Conservation (phyloP, 208 protist species). For the Histomonas meleagridis region DNA sequence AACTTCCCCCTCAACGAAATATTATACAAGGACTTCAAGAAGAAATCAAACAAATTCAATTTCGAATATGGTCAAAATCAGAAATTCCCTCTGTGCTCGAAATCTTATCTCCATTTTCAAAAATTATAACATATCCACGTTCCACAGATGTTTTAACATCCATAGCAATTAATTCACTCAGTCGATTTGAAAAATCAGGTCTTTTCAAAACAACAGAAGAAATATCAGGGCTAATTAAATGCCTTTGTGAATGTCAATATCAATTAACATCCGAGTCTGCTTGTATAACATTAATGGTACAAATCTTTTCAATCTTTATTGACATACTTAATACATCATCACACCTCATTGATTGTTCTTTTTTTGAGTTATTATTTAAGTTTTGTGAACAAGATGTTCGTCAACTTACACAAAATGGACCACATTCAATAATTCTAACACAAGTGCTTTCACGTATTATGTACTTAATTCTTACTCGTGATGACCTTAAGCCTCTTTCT, state of each 20-base stretch:
- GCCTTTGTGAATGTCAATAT: constrained; percentile 10
- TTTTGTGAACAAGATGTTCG: constrained; percentile 20
- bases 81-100: not conserved
- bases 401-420: not conserved
- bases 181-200: not conserved
- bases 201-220: not conserved
- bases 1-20: not conserved
- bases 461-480: not conserved
- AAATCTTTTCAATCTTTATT: not conserved
- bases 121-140: not conserved
- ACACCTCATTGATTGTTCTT: not conserved
- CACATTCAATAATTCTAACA: not conserved
- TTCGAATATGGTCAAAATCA: not conserved
- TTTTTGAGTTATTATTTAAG: not conserved
- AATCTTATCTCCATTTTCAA: constrained; percentile 10
- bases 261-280: constrained; percentile 13
- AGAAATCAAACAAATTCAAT: not conserved
- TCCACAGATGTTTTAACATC: constrained; percentile 18
- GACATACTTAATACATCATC: not conserved
- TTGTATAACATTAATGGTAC: not conserved
- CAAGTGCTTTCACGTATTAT: not conserved
- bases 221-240: not conserved
- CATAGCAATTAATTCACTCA: not conserved
- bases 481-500: not conserved
- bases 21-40: not conserved